A percentile compares a stretch with the other conserved stretches of the same genome.
Conservation (phyloP, 441 rosid genomes). For the Arabidopsis hybrid region DNA sequence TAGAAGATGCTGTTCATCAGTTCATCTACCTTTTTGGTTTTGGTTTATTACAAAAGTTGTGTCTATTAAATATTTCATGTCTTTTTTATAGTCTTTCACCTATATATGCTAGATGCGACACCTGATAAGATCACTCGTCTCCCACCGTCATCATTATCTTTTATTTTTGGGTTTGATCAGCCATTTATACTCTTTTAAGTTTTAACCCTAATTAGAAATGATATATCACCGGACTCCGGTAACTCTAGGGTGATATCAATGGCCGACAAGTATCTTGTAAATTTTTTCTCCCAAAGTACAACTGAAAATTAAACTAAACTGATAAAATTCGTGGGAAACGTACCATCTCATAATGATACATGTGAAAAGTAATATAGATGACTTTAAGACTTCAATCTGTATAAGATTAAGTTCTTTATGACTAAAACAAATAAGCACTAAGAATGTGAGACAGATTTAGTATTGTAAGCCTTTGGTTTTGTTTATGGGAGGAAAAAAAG, state of each 20-base stretch:
- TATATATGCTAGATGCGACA: constrained; percentile 17
- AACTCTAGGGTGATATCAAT: neutral
- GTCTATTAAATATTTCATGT: neutral
- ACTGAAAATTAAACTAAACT: too few relatives aligned
- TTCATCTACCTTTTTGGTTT: neutral
- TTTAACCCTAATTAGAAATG: neutral
- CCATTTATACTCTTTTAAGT: neutral
- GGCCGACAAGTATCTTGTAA: too few relatives aligned
- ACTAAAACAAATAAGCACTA: too few relatives aligned
- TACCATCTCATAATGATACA: too few relatives aligned
- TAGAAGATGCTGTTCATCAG: neutral
- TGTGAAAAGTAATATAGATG: too few relatives aligned
- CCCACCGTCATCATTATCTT: constrained; percentile 21
- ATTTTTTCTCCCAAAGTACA: too few relatives aligned
- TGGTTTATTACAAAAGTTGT: neutral
- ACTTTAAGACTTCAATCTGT: too few relatives aligned
- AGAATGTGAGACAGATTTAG: too few relatives aligned
- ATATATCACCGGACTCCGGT: neutral
- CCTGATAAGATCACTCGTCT: constrained; percentile 30
- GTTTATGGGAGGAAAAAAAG: too few relatives aligned
- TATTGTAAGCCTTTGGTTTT: too few relatives aligned
- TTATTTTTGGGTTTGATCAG: neutral
- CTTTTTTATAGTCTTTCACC: neutral
- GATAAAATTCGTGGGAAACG: too few relatives aligned
- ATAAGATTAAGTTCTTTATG: too few relatives aligned